Conservation (phyloP, 2,329 filamentous ascomycete genomes). For the Bipolaris cookei region DNA sequence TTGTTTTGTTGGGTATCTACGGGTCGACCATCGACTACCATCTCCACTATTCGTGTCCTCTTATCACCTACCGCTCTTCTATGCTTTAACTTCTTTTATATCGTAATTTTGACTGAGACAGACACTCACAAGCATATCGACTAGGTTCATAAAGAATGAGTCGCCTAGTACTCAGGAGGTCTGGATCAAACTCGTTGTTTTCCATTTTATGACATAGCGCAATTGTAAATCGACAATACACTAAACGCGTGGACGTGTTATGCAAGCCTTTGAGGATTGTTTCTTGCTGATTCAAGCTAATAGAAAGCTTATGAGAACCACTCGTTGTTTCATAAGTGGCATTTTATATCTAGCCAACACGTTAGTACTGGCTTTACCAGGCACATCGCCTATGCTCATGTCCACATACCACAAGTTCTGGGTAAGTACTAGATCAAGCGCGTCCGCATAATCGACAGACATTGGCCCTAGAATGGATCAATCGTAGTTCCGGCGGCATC, state of each 20-base stretch:
- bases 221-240: neutral
- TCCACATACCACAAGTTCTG: slow-evolving; percentile 18
- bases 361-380: slow-evolving; percentile 3
- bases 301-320: neutral
- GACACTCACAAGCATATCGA: no score
- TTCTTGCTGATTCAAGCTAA: neutral
- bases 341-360: neutral
- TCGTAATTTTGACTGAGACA: neutral
- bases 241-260: neutral
- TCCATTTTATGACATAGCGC: no score
- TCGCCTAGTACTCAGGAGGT: neutral
- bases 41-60: neutral
- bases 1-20: neutral
- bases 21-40: neutral
- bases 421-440: slow-evolving; percentile 34
- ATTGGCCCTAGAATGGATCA: slow-evolving; percentile 37
- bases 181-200: neutral
- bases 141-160: neutral
- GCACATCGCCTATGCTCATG: neutral
- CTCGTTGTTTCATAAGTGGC: neutral
- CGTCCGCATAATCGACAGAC: slow-evolving; percentile 41
- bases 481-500: slow-evolving; percentile 29
- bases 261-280: neutral
- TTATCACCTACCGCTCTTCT: neutral
- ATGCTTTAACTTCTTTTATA: neutral